Evolutionary conservation across 768 basidiomycete genomes (phyloP), one percentile per base, ranked within the genome.

Genomic region (Agaricus blazei): DNA sequence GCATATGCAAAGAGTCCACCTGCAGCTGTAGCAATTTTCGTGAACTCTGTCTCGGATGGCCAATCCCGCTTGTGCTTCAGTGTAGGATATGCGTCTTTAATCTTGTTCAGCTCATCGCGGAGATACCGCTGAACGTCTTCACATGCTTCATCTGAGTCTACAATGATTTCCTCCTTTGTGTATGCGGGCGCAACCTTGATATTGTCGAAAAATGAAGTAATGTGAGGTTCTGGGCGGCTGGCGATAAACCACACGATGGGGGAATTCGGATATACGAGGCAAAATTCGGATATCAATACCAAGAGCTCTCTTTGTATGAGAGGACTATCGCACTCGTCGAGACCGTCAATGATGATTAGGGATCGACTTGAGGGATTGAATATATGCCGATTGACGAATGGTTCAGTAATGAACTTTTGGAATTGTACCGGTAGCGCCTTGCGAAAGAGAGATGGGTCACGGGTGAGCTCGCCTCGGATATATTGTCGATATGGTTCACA

Each of bases 161-260:
- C 45, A 15, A 47, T 48, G 1, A 54, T 51, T 14, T 36, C 27
- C 4, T 62, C 44, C 6, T 36, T 26, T 9, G 43, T 23, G 9
- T 53, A 57, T 19, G 38, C 45, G 4, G 48, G 5, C 19, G 27
- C 15, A 0, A 53, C 23, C 14, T 11, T 11, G n/a, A 37, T 14
- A 4, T 14, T 23, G 41, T 48, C 12, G 28, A 67, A 64, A 2
- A 34, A 40, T 0, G 51, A 42, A 5, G 42, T 40, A 9, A 70
- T 62, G n/a, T 63, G 55, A 8, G 59, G 48, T 43, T 70, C 70
- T 6, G 68, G 65, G 1, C 70, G 57, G 45, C 66, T 67, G 9
- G 61, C 54, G 26, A 71, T 62, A 9, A 71, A 26, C 38, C 69
- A 63, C 8, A 47, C 54, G 15, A 70, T 28, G 1, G 64, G 60